phyloP scores from a whole-genome alignment of 371 early-diverging fungal genomes.

The Nematocida displodere region DNA sequence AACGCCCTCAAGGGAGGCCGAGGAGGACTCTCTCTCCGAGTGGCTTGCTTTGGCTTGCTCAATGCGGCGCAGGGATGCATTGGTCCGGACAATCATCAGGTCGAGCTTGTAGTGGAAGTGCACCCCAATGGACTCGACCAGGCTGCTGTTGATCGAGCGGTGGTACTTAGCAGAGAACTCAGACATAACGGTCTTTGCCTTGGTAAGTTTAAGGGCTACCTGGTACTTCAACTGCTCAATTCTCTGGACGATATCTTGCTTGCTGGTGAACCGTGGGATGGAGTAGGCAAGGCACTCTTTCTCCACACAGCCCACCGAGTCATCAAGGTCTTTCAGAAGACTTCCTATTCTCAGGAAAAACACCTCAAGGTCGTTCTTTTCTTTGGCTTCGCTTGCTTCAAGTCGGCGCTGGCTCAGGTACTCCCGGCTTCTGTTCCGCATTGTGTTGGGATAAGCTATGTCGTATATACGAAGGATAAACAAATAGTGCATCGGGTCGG shows the following conservation, averaged over 20 bases:
- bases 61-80: constrained; percentile 14
- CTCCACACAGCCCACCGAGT: constrained; percentile 11
- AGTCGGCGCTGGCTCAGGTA: constrained; percentile 6
- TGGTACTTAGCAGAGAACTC: constrained; percentile 21
- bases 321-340: neutral
- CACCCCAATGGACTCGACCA: constrained; percentile 33
- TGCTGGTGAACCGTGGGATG: constrained; percentile 28
- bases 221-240: constrained; percentile 17
- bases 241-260: neutral
- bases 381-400: neutral
- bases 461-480: no score
- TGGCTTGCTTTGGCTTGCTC: neutral
- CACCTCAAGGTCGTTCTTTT: constrained; percentile 37
- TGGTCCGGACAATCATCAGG: neutral
- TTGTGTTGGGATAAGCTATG: neutral
- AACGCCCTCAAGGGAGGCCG: constrained; percentile 11
- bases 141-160: constrained; percentile 21
- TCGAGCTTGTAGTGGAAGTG: constrained; percentile 53
- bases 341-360: constrained; percentile 18
- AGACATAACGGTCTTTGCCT: constrained; percentile 21
- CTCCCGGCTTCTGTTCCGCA: constrained; percentile 44
- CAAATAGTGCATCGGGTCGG: neutral
- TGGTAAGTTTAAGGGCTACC: constrained; percentile 31
- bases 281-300: constrained; percentile 43
- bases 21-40: neutral